Evolutionary conservation across 2,329 filamentous ascomycete species (phyloP).

Genomic region (Magnaporthiopsis poae): DNA sequence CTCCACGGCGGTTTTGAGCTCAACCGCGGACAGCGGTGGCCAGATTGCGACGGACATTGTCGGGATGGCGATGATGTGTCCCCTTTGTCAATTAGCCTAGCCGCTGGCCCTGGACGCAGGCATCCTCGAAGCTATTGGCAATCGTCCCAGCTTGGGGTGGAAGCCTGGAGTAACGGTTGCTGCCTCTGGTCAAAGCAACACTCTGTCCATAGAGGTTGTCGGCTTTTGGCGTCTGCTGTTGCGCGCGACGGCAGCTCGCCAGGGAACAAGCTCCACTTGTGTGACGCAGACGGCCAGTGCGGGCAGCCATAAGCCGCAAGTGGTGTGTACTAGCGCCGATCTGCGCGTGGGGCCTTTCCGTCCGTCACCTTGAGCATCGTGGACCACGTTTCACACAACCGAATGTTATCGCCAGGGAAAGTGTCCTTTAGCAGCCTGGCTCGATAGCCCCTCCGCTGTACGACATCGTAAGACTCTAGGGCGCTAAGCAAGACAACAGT

Average conservation of each 20-base stretch:
- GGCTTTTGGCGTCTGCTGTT: not conserved
- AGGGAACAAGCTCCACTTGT: not conserved
- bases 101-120: not conserved
- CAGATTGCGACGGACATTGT: slow-evolving; percentile 51
- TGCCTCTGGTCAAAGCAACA: not conserved
- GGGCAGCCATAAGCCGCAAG: not conserved
- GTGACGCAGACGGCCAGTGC: not conserved
- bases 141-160: slow-evolving; percentile 20
- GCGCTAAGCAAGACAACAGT: not conserved
- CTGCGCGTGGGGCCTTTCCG: not conserved
- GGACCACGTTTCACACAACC: not conserved
- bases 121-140: not conserved
- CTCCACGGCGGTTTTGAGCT: slow-evolving; percentile 40
- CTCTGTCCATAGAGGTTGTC: not conserved
- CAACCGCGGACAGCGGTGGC: slow-evolving; percentile 41
- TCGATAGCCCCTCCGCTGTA: not conserved
- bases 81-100: not conserved
- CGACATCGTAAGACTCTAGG: not conserved
- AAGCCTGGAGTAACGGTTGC: not conserved
- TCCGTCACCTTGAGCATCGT: not conserved
- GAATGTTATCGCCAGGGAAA: not conserved
- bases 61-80: slow-evolving; percentile 1
- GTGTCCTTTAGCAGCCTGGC: not conserved
- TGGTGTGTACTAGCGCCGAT: not conserved
- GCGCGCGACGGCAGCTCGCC: not conserved